Base-by-base conservation (phyloP, 225 moss, liverwort and hornwort genomes). In the Polytrichum formosum region DNA sequence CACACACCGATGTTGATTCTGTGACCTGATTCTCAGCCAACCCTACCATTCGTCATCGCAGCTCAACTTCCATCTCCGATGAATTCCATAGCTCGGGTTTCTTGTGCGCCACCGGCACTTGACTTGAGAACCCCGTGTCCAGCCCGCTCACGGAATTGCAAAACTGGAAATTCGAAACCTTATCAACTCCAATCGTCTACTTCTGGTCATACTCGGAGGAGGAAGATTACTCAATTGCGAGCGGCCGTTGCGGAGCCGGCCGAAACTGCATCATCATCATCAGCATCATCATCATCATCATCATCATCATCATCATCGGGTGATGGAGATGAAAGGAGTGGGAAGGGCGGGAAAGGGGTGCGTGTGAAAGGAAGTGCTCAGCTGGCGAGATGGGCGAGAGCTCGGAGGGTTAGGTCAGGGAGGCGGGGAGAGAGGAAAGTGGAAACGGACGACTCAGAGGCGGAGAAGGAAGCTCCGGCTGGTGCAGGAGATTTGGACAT, bases 381-480 rank as follows among this genome's bases (percentile, higher is more conserved):
- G 82, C 80, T 96, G 65, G 72, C 88, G 31, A 75, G 90, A n/a
- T 96, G 95, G 95, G 95, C 95, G 73, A 81, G 95, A 63, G 90
- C 93, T 53, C 77, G 95, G 31, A 77, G 84, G 76, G 85, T 93
- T 71, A 74, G 93, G 30, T 84, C 90, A 17, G 90, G 91, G 23
- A 88, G 83, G 76, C 29, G 82, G 31, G 79, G 72, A 0, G 71
- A 78, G 55, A 70, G 76, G 28, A 81, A 69, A 35, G 56, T 7
- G 82, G 75, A 60, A 2, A 4, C 66, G 29, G 55, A 73, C 0
- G 75, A 67, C 21, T 60, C 23, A 7, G 67, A 77, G 67, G 55
- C 27, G 8, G 77, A 54, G 64, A 80, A 68, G 69, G 78, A 82
- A 28, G 71, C 78, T 69, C 70, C 80, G 7, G 4, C 35, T 4